A percentile compares a stretch with the other conserved stretches of the same genome.
These are phyloP conservation scores for Colletotrichum lindemuthianum DNA, from an alignment of 2,329 filamentous ascomycete genomes.

Conservation along the genomic window DNA sequence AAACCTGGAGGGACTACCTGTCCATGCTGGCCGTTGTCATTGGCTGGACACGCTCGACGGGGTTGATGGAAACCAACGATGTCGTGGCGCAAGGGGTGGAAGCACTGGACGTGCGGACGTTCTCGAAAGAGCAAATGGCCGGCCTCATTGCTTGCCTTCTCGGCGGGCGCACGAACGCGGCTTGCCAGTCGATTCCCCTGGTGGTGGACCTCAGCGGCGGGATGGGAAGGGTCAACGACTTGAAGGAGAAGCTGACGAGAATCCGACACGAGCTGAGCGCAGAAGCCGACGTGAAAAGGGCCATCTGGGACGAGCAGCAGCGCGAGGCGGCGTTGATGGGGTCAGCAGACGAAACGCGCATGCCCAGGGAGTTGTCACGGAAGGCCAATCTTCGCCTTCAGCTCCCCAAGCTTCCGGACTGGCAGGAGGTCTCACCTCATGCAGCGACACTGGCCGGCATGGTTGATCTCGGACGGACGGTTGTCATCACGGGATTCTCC, in stretches of 20 bases:
- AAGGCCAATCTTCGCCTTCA: conserved; percentile 97
- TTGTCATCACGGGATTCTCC: conserved; percentile 95
- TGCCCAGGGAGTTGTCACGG: conserved; percentile 90
- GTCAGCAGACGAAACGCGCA: conserved; percentile 88
- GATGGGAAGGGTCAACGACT: conserved; percentile 93
- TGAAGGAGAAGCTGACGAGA: conserved; percentile 92
- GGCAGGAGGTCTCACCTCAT: conserved; percentile 90
- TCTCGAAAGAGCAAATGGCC: conserved; percentile 99
- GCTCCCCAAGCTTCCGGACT: conserved; percentile 89
- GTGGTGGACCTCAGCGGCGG: conserved; percentile 98
- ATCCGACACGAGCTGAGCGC: conserved; percentile 94
- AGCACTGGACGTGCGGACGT: conserved; percentile 94
- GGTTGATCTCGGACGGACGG: conserved; percentile 97
- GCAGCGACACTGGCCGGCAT: conserved; percentile 91
- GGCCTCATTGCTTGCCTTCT: conserved; percentile 97
- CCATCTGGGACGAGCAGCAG: conserved; percentile 96
- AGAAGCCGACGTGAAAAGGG: conserved; percentile 90
- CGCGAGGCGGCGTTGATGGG: conserved; percentile 97
- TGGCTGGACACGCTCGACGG: conserved; percentile 97
- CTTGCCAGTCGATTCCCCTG: conserved; percentile 93
- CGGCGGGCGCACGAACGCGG: conserved; percentile 89
- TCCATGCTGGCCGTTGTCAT: conserved; percentile 98
- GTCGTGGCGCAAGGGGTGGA: conserved; percentile 96
- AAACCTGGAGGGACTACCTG: conserved; percentile 96
- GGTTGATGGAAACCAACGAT: conserved; percentile 97